Percentiles rank a stretch among this genome's conserved stretches.
phyloP scores from a whole-genome alignment of 192 early-diverging fungal genomes.

The Coemansia guatemalensis region DNA sequence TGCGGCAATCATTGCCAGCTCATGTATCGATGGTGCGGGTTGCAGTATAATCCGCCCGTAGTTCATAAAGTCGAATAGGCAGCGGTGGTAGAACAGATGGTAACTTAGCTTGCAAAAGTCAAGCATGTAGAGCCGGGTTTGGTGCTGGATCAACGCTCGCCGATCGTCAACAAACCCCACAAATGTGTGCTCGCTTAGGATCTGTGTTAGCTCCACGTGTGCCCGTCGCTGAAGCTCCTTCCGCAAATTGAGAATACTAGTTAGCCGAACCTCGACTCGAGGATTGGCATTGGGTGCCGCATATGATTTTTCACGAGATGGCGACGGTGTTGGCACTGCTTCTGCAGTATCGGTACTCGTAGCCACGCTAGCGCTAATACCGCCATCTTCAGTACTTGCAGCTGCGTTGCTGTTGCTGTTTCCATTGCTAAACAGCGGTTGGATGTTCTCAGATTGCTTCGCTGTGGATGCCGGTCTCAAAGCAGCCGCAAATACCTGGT shows the following conservation, averaged over 20 bases:
- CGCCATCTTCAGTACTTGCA: neutral
- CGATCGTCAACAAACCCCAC: conserved; percentile 85
- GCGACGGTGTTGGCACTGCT: conserved; percentile 4
- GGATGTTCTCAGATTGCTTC: conserved; percentile 15
- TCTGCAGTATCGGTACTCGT: neutral
- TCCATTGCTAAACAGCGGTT: conserved; percentile 1
- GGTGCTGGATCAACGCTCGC: conserved; percentile 82
- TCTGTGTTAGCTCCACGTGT: conserved; percentile 64
- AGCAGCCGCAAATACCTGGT: neutral
- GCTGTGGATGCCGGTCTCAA: neutral
- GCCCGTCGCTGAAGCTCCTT: conserved; percentile 61
- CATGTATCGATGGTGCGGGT: conserved; percentile 63
- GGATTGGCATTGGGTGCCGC: conserved; percentile 29
- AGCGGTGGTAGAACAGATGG: conserved; percentile 89
- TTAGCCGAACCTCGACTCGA: conserved; percentile 75
- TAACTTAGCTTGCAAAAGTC: conserved; percentile 77
- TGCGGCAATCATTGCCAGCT: conserved; percentile 69
- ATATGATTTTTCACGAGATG: conserved; percentile 17
- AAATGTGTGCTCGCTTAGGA: conserved; percentile 82
- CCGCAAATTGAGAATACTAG: conserved; percentile 76
- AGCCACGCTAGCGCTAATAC: neutral
- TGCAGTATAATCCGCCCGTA: conserved; percentile 75
- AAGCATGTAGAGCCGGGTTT: conserved; percentile 81
- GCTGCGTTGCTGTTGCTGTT: neutral
- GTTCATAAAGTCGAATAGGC: conserved; percentile 80